Percentiles rank a stretch among this genome's conserved stretches.
These are phyloP conservation scores for Tephrocybe sp. DNA, from an alignment of 768 basidiomycete genomes.

Conservation along the genomic window DNA sequence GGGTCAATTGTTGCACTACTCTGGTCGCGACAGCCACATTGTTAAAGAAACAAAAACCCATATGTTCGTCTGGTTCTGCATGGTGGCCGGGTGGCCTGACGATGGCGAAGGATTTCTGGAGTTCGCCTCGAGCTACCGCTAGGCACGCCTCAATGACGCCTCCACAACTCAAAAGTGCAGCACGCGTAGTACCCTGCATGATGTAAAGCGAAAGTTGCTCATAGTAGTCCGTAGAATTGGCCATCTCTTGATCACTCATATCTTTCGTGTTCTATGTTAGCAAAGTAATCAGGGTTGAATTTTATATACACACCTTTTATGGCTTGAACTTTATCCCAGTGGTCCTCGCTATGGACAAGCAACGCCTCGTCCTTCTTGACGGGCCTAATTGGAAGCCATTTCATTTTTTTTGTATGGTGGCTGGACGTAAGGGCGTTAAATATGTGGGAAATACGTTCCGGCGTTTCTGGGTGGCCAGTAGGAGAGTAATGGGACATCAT, in stretches of 20 bases:
- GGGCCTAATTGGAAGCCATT: constrained; percentile 70
- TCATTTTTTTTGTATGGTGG: constrained; percentile 70
- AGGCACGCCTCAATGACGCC: constrained; percentile 91
- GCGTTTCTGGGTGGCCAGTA: constrained; percentile 66
- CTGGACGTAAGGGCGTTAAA: constrained; percentile 61
- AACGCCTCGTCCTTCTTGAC: constrained; percentile 78
- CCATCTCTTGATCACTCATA: constrained; percentile 73
- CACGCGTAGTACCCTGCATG: constrained; percentile 77
- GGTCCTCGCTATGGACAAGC: constrained; percentile 87
- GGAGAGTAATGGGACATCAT: constrained; percentile 84
- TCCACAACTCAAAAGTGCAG: constrained; percentile 89
- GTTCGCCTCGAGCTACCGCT: constrained; percentile 75
- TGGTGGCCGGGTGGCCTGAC: constrained; percentile 98
- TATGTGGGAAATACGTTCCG: constrained; percentile 82
- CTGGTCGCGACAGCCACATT: constrained; percentile 93
- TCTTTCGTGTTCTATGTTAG: constrained; percentile 45
- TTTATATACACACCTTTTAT: constrained; percentile 68
- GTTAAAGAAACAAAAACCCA: constrained; percentile 99
- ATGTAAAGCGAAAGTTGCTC: constrained; percentile 93
- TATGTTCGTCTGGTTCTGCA: constrained; percentile 95
- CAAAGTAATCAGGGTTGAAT: not conserved
- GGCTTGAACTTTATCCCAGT: constrained; percentile 88
- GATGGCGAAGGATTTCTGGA: constrained; percentile 90
- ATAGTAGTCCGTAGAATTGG: constrained; percentile 79
- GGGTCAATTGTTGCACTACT: constrained; percentile 70